phyloP scores from a whole-genome alignment of 2,329 filamentous ascomycete genomes.

The Stylonectria norvegica region DNA sequence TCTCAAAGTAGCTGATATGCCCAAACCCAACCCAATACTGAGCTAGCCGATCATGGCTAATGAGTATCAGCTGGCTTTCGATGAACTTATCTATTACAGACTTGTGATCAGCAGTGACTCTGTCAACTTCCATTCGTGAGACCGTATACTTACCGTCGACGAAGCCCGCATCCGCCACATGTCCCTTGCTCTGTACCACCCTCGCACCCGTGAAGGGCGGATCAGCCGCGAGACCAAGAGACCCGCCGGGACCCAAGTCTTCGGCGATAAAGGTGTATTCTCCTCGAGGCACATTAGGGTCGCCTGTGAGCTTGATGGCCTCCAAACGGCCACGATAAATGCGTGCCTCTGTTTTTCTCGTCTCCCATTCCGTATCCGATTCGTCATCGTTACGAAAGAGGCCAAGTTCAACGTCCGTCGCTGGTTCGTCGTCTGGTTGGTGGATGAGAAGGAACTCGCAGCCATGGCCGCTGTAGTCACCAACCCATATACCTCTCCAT shows the following conservation, averaged over 20 bases:
- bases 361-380: conserved; percentile 43
- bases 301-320: conserved; percentile 88
- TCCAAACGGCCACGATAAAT: conserved; percentile 67
- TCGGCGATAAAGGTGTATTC: conserved; percentile 78
- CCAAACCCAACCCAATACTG: conserved; percentile 72
- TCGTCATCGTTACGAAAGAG: conserved; percentile 41
- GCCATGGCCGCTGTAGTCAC: conserved; percentile 83
- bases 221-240: conserved; percentile 62
- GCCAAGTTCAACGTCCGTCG: conserved; percentile 38
- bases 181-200: conserved; percentile 70
- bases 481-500: conserved; percentile 88
- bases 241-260: conserved; percentile 67
- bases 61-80: conserved; percentile 70
- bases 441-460: conserved; percentile 83
- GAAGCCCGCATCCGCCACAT: conserved; percentile 74
- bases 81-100: conserved; percentile 65
- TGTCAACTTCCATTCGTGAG: background rate
- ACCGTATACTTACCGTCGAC: conserved; percentile 55
- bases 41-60: conserved; percentile 73
- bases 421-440: conserved; percentile 57
- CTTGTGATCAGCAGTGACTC: conserved; percentile 1
- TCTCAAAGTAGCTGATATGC: conserved; percentile 58
- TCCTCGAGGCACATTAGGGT: conserved; percentile 83
- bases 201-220: conserved; percentile 69
- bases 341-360: conserved; percentile 42